Percentiles rank a stretch among this genome's conserved stretches.
Conservation (phyloP, 495 filamentous ascomycete genomes). For the Talaromyces nanjingensis region DNA sequence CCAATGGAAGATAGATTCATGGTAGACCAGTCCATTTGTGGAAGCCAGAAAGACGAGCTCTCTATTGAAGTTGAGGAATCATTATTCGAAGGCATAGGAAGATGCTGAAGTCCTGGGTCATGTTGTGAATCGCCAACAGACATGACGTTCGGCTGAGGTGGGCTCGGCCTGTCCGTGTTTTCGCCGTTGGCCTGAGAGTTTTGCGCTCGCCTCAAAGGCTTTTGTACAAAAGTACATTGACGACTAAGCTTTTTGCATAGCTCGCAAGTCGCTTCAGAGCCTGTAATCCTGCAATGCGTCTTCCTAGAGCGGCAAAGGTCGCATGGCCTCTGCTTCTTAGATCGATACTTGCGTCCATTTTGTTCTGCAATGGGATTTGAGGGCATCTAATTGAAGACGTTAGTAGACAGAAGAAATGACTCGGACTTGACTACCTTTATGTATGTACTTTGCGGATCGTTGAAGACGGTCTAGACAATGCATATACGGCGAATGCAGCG, state of each 20-base stretch:
- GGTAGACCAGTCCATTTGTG: not conserved
- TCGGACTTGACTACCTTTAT: not conserved
- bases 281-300: not conserved
- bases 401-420: not conserved
- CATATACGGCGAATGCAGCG: not conserved
- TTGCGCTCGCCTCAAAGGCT: not conserved
- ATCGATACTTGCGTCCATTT: not conserved
- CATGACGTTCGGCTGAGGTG: not conserved
- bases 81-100: not conserved
- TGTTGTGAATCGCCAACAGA: not conserved
- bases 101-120: not conserved
- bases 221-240: not conserved
- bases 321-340: not conserved
- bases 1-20: not conserved
- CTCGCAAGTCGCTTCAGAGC: not conserved
- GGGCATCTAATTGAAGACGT: conserved; percentile 13
- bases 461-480: not conserved
- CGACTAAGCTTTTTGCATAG: not conserved
- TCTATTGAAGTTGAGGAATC: not conserved
- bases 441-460: not conserved
- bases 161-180: not conserved
- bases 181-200: not conserved
- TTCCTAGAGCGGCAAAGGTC: not conserved
- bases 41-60: not conserved
- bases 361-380: conserved; percentile 21